Conservation (phyloP, 2,329 filamentous ascomycete genomes). For the Trichoderma sp. region DNA sequence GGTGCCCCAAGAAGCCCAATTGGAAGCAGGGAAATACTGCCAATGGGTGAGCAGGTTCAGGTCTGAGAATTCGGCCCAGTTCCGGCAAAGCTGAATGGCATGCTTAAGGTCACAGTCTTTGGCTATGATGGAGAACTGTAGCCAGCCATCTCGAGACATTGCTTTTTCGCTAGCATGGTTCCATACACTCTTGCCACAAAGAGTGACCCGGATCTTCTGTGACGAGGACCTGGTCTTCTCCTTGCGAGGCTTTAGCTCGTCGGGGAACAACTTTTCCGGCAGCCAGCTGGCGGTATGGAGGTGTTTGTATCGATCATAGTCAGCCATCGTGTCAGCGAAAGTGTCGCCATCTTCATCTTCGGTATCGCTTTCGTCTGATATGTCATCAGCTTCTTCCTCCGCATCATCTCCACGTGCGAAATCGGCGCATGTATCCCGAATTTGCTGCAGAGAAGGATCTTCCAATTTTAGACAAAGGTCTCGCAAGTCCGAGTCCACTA, state of each 20-base stretch:
- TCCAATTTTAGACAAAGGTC: slow-evolving; percentile 35
- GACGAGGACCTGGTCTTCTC: not conserved
- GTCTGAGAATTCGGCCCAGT: slow-evolving; percentile 36
- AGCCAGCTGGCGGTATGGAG: slow-evolving; percentile 34
- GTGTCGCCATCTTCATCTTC: slow-evolving; percentile 23
- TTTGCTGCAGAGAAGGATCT: slow-evolving; percentile 33
- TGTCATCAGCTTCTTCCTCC: slow-evolving; percentile 22
- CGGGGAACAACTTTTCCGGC: slow-evolving; percentile 18
- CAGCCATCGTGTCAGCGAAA: slow-evolving; percentile 29
- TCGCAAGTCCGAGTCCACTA: slow-evolving; percentile 33
- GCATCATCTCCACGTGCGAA: slow-evolving; percentile 32
- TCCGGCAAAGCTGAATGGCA: slow-evolving; percentile 35
- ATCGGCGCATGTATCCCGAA: slow-evolving; percentile 37
- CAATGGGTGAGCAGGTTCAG: slow-evolving; percentile 32
- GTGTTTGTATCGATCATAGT: slow-evolving; percentile 26
- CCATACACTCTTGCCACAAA: slow-evolving; percentile 36
- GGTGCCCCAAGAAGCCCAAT: slow-evolving; percentile 32
- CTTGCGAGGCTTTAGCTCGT: slow-evolving; percentile 4
- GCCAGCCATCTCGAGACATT: slow-evolving; percentile 38
- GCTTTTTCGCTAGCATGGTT: slow-evolving; percentile 35
- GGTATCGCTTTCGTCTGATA: slow-evolving; percentile 26
- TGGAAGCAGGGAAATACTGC: slow-evolving; percentile 36
- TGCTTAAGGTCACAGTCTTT: slow-evolving; percentile 36
- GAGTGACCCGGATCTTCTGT: slow-evolving; percentile 30
- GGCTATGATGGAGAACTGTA: slow-evolving; percentile 36